These are phyloP conservation scores for Spergularia bocconei DNA, from an alignment of 148 eudicot species.

Conservation along the genomic window DNA sequence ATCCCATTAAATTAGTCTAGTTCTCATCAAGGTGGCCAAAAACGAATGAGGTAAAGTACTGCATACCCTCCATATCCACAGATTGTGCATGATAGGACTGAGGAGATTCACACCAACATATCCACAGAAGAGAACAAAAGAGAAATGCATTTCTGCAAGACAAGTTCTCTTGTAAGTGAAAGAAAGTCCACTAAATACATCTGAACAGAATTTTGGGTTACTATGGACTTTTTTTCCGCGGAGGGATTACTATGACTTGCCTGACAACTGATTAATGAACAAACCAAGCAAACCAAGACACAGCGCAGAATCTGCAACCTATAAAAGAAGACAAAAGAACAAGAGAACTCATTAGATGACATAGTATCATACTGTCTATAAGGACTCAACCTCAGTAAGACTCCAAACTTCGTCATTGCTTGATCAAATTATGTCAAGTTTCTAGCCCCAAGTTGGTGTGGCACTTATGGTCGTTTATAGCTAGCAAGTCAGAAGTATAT, in stretches of 20 bases:
- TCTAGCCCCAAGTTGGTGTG: neutral
- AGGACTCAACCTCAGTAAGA: neutral
- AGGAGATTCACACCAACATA: slow-evolving; percentile 85
- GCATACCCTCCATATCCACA: slow-evolving; percentile 99
- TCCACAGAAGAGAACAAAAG: slow-evolving; percentile 91
- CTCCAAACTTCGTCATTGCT: neutral
- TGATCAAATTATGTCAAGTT: neutral
- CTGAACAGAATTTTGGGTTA: neutral
- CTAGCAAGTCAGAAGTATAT: neutral
- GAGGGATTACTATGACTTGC: slow-evolving; percentile 33
- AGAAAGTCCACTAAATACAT: slow-evolving; percentile 5
- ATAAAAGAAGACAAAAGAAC: slow-evolving; percentile 20
- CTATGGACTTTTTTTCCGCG: neutral
- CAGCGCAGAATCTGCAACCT: slow-evolving; percentile 94
- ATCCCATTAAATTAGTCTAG: neutral
- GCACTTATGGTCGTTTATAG: neutral
- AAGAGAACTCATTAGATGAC: neutral
- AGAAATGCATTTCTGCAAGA: slow-evolving; percentile 80
- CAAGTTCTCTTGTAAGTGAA: slow-evolving; percentile 14
- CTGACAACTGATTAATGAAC: slow-evolving; percentile 80
- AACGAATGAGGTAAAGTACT: neutral
- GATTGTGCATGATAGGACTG: slow-evolving; percentile 96
- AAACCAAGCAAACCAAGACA: slow-evolving; percentile 70
- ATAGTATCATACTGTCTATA: neutral
- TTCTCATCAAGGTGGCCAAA: neutral